Evolutionary conservation across 768 basidiomycete species (phyloP).

Genomic region (Trametes coccinea): DNA sequence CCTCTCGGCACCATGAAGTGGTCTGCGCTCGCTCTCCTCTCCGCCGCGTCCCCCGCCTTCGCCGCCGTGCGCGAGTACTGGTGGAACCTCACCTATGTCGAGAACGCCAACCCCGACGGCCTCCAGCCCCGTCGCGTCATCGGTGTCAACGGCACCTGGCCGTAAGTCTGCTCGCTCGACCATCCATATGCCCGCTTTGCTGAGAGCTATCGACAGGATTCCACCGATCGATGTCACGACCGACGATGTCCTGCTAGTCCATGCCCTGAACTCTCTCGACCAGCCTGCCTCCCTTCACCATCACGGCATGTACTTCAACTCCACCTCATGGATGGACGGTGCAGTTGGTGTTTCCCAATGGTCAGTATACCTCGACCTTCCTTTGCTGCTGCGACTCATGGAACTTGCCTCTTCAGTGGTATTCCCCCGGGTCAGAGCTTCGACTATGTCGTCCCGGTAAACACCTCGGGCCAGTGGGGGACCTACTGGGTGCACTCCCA

Average conservation of each 20-base stretch:
- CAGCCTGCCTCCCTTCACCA: slow-evolving; percentile 76
- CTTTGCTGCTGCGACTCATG: background rate
- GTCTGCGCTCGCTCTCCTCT: slow-evolving; percentile 32
- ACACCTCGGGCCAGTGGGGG: slow-evolving; percentile 70
- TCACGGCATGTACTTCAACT: slow-evolving; percentile 95
- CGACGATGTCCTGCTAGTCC: slow-evolving; percentile 73
- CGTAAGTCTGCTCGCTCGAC: slow-evolving; percentile 51
- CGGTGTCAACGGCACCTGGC: slow-evolving; percentile 93
- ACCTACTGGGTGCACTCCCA: slow-evolving; percentile 85
- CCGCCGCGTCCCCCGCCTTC: slow-evolving; percentile 41
- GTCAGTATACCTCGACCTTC: slow-evolving; percentile 39
- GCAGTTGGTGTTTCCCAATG: slow-evolving; percentile 83
- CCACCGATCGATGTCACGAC: slow-evolving; percentile 76
- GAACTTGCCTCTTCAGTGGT: slow-evolving; percentile 47
- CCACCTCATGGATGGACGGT: slow-evolving; percentile 86
- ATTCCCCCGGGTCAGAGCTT: slow-evolving; percentile 73
- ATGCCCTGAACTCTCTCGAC: slow-evolving; percentile 72
- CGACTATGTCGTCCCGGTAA: slow-evolving; percentile 73
- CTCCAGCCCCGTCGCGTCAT: slow-evolving; percentile 74
- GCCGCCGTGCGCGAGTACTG: slow-evolving; percentile 74
- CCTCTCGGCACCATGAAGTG: slow-evolving; percentile 19
- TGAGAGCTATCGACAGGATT: slow-evolving; percentile 50
- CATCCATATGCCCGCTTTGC: background rate
- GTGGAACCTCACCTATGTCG: slow-evolving; percentile 91
- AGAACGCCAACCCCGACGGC: slow-evolving; percentile 82